Evolutionary conservation across 768 basidiomycete species (phyloP), one percentile per base, ranked within the genome.

Genomic region (Kwoniella shandongensis): DNA sequence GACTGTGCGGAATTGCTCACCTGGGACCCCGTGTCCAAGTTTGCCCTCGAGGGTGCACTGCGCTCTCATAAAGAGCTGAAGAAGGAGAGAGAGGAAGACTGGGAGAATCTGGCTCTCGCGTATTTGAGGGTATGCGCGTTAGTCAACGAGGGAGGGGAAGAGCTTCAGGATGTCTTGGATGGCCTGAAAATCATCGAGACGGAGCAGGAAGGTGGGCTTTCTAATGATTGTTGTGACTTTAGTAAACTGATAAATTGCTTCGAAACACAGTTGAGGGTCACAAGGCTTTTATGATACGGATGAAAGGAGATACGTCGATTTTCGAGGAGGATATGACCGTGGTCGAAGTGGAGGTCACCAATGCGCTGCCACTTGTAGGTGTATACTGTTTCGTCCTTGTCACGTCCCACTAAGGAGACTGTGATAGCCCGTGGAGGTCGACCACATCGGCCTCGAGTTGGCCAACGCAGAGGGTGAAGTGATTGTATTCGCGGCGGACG

Each of bases 341-440:
- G 60, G 68, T 93, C 17, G 78, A 83, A 51, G 81, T 87, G 17
- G 78, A 79, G 1, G 76, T 93, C 26, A 78, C 76, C 29, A 97
- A 91, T 68, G 76, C 77, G 36, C 73, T 94, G 22, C 86, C 89
- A 29, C 88, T 89, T 64, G 92, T 93, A 73, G 74, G 87, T 78
- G 3, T 1, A 22, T 10, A 51, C 26, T 45, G 8, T 15, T n/a
- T 7, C 13, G 18, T 15, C 12, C 17, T n/a, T 35, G 35, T 18
- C 40, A 42, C 8, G 26, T n/a, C n/a, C n/a, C 36, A 32, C 13
- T 13, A 45, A 35, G 44, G 65, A 57, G 54, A 66, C 44, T 44
- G 22, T 44, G 11, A 1, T 56, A 93, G 89, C 74, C 78, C 6
- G 56, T 96, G 18, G 76, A 81, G 0, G 78, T 84, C 17, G 85